Base-by-base conservation (phyloP, 2,329 filamentous ascomycete species). In the Aschersonia sp. region DNA sequence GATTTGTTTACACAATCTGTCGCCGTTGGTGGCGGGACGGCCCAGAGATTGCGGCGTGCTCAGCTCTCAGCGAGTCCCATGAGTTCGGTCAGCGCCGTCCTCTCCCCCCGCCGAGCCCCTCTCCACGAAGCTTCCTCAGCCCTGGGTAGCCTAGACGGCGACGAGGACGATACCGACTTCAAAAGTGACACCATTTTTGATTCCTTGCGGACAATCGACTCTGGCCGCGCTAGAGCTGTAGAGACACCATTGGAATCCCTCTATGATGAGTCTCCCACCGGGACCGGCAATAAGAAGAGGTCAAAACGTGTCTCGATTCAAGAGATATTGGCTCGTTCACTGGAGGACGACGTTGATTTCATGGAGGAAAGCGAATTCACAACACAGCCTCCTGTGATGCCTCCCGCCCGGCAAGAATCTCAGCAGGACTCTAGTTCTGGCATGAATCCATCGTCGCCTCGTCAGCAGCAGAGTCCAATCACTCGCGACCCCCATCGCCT, bases 131-230 rank as follows among this genome's bases (percentile, higher is more conserved):
- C 58, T 46, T 58, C 57, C 6, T 85, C 81, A 30, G 84, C 80
- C 31, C 70, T 83, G 53, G 76, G 79, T 51, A 81, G 80, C 50
- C 87, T 81, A 31, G 85, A 88, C 55, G 75, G 76, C 29, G 84
- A 87, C 49, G 85, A 87, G 48, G 82, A 87, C 56, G 85, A 87
- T 56, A 81, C 79, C n/a, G 84, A 87, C 60, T 79, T 83, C 57
- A 82, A 80, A 64, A 87, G 83, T 60, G 85, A 89, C 56, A 85
- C 79, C 14, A 72, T 84, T 48, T 88, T 80, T 62, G 85, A 89
- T 66, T 88, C 85, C 32, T 65, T 87, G 54, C 80, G 83, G 47
- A 88, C 85, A 12, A 72, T 76, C 50, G 81, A 76, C 40, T 87
- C 83, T 8, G 74, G 76, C 51, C 83, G 80, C 52, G 72, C 76